A percentile compares a stretch with the other conserved stretches of the same genome.
Evolutionary conservation across 2,329 filamentous ascomycete genomes (phyloP).

Genomic region (Epichloe gansuensis): DNA sequence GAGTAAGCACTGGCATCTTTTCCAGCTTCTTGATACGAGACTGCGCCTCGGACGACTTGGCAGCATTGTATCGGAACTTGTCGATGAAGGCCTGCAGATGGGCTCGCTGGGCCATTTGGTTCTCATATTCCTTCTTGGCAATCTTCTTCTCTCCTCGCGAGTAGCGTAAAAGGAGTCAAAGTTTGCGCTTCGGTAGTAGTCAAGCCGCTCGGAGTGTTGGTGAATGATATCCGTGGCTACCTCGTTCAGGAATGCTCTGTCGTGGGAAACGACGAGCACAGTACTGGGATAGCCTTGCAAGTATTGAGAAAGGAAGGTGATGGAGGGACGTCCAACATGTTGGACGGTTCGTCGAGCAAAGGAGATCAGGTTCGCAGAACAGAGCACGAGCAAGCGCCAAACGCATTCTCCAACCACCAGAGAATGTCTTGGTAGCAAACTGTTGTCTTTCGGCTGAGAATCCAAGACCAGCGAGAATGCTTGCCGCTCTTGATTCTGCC

Average conservation of each 20-base stretch:
- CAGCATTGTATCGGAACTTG: constrained; percentile 98
- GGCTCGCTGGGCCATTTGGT: constrained; percentile 86
- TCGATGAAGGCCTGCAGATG: constrained; percentile 98
- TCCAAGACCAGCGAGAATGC: constrained; percentile 90
- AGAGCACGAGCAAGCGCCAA: constrained; percentile 85
- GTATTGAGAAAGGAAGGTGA: constrained; percentile 94
- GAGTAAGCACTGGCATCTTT: constrained; percentile 82
- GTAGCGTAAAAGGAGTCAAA: constrained; percentile 97
- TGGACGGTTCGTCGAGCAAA: constrained; percentile 98
- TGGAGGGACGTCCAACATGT: constrained; percentile 99
- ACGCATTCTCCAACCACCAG: constrained; percentile 99
- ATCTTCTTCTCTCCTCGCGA: constrained; percentile 93
- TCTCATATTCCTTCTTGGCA: constrained; percentile 94
- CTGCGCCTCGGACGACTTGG: constrained; percentile 95
- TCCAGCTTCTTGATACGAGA: constrained; percentile 99
- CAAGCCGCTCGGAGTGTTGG: constrained; percentile 90
- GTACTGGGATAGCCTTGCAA: constrained; percentile 90
- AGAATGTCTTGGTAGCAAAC: constrained; percentile 92
- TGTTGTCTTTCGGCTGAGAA: constrained; percentile 92
- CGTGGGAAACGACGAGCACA: constrained; percentile 92
- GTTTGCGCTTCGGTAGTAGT: constrained; percentile 97
- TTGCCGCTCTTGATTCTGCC: constrained; percentile 87
- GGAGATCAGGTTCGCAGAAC: constrained; percentile 92
- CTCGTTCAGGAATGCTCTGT: constrained; percentile 97
- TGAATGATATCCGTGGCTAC: constrained; percentile 99